Conservation (phyloP, 2,329 filamentous ascomycete species). For the Aspergillus aculeatinus region DNA sequence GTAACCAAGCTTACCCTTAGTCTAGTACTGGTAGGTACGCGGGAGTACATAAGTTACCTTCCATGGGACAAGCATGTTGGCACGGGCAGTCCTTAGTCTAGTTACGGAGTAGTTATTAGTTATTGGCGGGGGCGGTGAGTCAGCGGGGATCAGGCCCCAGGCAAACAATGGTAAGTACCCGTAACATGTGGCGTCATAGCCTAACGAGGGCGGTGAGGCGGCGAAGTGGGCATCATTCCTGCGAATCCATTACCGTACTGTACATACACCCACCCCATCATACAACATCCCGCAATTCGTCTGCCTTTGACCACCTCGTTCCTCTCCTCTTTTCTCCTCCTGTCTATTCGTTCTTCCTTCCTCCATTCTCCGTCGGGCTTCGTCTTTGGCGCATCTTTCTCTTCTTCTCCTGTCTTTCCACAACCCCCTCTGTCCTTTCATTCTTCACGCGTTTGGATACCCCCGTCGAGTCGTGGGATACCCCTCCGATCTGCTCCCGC, state of each 20-base stretch:
- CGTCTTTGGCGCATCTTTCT: too few relatives aligned
- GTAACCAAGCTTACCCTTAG: slow-evolving; percentile 8
- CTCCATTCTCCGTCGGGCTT: neutral
- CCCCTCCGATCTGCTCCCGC: neutral
- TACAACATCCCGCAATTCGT: slow-evolving; percentile 9
- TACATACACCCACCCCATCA: slow-evolving; percentile 6
- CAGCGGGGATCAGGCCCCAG: neutral
- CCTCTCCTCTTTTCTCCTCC: neutral
- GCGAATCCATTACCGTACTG: neutral
- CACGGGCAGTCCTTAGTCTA: slow-evolving; percentile 18
- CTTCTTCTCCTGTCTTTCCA: neutral
- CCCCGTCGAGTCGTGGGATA: neutral
- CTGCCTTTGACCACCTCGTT: slow-evolving; percentile 2
- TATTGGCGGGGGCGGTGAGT: slow-evolving; percentile 36
- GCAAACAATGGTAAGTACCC: neutral
- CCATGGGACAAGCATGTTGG: neutral
- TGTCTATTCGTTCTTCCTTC: neutral
- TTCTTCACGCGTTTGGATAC: neutral
- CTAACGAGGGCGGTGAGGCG: neutral
- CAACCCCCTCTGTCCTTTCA: neutral
- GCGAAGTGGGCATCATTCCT: neutral
- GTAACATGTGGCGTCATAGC: neutral
- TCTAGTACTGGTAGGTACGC: neutral
- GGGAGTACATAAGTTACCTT: neutral
- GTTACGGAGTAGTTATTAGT: too few relatives aligned